phyloP scores from a whole-genome alignment of 305 asterid genomes.

The Fraxinus dipetala region DNA sequence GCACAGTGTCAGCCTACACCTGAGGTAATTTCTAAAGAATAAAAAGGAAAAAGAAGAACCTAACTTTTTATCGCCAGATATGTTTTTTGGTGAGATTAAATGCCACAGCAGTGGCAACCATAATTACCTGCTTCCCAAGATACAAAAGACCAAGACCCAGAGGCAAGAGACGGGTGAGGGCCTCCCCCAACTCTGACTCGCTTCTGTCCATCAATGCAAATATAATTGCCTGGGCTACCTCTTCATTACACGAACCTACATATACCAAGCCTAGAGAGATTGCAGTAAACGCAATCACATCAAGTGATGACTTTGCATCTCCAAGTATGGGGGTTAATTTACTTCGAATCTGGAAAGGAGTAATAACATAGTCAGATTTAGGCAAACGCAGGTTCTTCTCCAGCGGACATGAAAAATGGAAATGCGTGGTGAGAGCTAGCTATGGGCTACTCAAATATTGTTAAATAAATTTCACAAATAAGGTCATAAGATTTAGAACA shows the following conservation, averaged over 20 bases:
- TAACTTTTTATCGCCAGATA: neutral
- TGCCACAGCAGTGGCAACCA: constrained; percentile 2
- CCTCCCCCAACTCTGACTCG: constrained; percentile 83
- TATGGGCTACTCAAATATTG: neutral
- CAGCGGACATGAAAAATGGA: neutral
- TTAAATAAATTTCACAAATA: neutral
- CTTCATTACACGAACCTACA: constrained; percentile 94
- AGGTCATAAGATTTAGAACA: neutral
- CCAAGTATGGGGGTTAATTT: constrained; percentile 69
- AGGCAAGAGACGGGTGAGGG: constrained; percentile 81
- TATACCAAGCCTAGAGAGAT: constrained; percentile 82
- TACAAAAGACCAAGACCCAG: constrained; percentile 94
- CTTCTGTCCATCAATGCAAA: constrained; percentile 84
- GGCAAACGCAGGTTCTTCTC: constrained; percentile 9
- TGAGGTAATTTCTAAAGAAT: neutral
- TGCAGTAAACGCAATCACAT: constrained; percentile 93
- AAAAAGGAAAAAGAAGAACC: neutral
- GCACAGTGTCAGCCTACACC: neutral
- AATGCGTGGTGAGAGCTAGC: neutral
- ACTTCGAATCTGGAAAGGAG: constrained; percentile 55
- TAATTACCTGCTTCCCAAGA: constrained; percentile 91
- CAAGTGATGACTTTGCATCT: constrained; percentile 76
- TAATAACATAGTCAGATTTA: constrained; percentile 8
- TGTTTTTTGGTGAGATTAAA: neutral
- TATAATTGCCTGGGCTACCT: constrained; percentile 90